These are phyloP conservation scores for Polyporus arcularius DNA, from an alignment of 768 basidiomycete genomes.

Conservation along the genomic window DNA sequence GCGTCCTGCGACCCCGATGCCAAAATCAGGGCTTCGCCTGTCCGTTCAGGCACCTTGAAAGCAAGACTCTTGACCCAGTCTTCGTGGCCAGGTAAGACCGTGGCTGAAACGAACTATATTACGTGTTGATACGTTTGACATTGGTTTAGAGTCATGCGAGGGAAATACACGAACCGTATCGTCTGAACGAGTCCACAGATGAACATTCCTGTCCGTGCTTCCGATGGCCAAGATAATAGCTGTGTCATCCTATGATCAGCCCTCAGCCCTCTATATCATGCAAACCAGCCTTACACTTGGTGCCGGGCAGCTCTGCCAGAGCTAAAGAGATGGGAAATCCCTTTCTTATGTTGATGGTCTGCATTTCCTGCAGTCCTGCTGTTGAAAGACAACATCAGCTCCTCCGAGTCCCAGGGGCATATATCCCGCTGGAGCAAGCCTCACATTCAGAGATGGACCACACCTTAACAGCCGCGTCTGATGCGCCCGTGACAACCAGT, in stretches of 20 bases:
- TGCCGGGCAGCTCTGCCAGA: slow-evolving; percentile 62
- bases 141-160: background rate
- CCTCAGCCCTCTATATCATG: slow-evolving; percentile 1
- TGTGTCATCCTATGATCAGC: slow-evolving; percentile 26
- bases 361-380: slow-evolving; percentile 38
- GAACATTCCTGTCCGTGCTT: slow-evolving; percentile 78
- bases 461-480: slow-evolving; percentile 77
- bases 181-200: slow-evolving; percentile 74
- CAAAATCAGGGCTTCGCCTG: slow-evolving; percentile 58
- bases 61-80: slow-evolving; percentile 91
- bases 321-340: slow-evolving; percentile 77
- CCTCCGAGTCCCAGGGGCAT: too few relatives aligned
- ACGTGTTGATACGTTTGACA: background rate
- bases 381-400: background rate
- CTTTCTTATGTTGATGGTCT: slow-evolving; percentile 63
- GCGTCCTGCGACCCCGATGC: slow-evolving; percentile 96
- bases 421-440: slow-evolving; percentile 5
- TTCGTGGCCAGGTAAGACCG: slow-evolving; percentile 79
- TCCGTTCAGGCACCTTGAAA: slow-evolving; percentile 46
- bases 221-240: slow-evolving; percentile 76
- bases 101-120: slow-evolving; percentile 58
- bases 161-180: slow-evolving; percentile 38
- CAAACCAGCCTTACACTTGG: slow-evolving; percentile 49
- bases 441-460: slow-evolving; percentile 49
- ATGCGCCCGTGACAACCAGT: slow-evolving; percentile 74